A percentile compares a stretch with the other conserved stretches of the same genome.
These are phyloP conservation scores for Fusarium sororula DNA, from an alignment of 2,329 filamentous ascomycete genomes.

Conservation along the genomic window DNA sequence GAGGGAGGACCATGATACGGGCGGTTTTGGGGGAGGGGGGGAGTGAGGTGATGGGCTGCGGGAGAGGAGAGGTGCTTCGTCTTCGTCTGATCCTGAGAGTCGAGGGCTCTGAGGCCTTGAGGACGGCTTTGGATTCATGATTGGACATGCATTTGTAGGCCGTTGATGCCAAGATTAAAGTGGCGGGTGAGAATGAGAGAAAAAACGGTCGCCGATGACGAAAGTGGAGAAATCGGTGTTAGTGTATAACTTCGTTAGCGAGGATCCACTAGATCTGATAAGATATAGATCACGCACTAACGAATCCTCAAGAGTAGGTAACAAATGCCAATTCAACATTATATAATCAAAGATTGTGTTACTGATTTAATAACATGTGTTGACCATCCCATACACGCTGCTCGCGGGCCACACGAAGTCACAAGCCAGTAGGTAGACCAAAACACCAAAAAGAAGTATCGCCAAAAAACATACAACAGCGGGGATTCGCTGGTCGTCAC, in stretches of 20 bases:
- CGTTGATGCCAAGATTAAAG: neutral
- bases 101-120: neutral
- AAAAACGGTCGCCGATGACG: neutral
- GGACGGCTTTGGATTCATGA: neutral
- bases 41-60: neutral
- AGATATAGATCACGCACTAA: neutral
- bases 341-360: neutral
- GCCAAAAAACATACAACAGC: too few relatives aligned
- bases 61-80: neutral
- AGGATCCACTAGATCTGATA: neutral
- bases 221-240: neutral
- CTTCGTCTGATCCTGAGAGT: neutral
- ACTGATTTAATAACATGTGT: accelerated
- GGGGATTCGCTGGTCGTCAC: too few relatives aligned
- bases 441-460: neutral
- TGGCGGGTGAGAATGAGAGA: neutral
- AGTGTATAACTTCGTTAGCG: neutral
- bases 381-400: accelerated
- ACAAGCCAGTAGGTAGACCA: neutral
- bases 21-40: neutral
- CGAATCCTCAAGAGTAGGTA: accelerated
- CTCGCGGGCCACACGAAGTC: accelerated
- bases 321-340: accelerated
- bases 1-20: constrained; percentile 56
- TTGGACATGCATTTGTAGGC: accelerated